Base-by-base conservation (phyloP, 1,139 yeast species). In the Wickerhamiella pararugosa region DNA sequence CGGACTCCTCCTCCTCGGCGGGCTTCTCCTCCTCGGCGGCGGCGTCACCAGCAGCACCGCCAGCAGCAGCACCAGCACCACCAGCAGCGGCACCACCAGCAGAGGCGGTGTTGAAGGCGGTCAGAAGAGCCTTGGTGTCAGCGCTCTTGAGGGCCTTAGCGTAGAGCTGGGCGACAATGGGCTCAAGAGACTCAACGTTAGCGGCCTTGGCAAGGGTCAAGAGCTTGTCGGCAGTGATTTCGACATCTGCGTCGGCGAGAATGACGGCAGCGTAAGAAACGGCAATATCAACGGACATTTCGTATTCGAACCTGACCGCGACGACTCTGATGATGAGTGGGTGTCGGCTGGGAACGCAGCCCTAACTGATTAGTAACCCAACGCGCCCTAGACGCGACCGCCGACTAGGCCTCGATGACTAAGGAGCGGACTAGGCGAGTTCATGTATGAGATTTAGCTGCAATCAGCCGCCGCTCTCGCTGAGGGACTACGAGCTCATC, bases 71-170 rank as follows among this genome's bases (percentile, higher is more conserved):
- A 53, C 70, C 72, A 53, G 71, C 70, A 55, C 69, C 71, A 53
- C 70, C 71, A 54, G 70, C 70, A 52, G 73, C 69, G 52, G 74
- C 72, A 51, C 78, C 69, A 57, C 78, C 73, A 55, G 81, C 70
- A 59, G 79, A 75, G 58, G 75, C 76, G 54, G 75, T 66, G 61
- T 83, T 77, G 70, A 83, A 74, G 65, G 83, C 79, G 70, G 77
- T 75, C 65, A 83, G 74, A 66, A 84, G 73, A 63, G 82, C 87
- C 78, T 87, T 87, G 67, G 90, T 72, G 77, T 87, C 77, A 75
- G 83, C 82, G 67, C 96, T 96, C 70, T 80, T 94, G 63, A 90
- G 77, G 65, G 97, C 97, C 75, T 83, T 81, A 63, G 97, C 92
- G 74, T 73, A 90, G 62, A 82, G 76, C 62, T 83, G 86, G 64